Conservation (phyloP, 352 stramenopile genomes). For the Phytophthora kernoviae region DNA sequence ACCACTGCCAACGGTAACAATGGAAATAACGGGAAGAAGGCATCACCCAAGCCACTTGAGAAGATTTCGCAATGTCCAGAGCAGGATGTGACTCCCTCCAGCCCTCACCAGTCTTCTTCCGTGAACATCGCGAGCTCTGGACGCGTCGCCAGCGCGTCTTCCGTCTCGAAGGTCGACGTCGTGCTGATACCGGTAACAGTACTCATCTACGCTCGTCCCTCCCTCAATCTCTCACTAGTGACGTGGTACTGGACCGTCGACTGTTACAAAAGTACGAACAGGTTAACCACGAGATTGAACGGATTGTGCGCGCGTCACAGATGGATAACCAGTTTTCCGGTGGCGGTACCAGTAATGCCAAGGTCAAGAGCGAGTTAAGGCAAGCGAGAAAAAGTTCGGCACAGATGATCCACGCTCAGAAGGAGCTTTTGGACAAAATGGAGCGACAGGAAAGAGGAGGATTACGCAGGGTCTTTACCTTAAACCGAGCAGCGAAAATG, state of each 20-base stretch:
- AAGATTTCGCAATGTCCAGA: neutral
- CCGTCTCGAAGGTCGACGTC: slow-evolving; percentile 22
- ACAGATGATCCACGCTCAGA: slow-evolving; percentile 82
- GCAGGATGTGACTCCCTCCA: neutral
- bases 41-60: too few relatives aligned
- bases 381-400: slow-evolving; percentile 69
- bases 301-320: slow-evolving; percentile 65
- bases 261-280: slow-evolving; percentile 78
- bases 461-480: slow-evolving; percentile 67
- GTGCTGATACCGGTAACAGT: slow-evolving; percentile 36
- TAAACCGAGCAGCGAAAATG: slow-evolving; percentile 76
- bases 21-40: slow-evolving; percentile 8
- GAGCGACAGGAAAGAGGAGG: slow-evolving; percentile 71
- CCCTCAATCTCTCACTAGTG: slow-evolving; percentile 32
- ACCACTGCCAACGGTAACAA: neutral
- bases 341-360: slow-evolving; percentile 14
- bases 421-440: slow-evolving; percentile 84
- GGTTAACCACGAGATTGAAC: slow-evolving; percentile 79
- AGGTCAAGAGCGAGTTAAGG: slow-evolving; percentile 56
- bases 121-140: neutral
- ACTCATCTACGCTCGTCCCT: slow-evolving; percentile 39
- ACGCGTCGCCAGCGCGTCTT: slow-evolving; percentile 18
- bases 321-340: slow-evolving; percentile 33
- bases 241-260: slow-evolving; percentile 61
- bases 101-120: slow-evolving; percentile 16